phyloP scores from a whole-genome alignment of 2,329 filamentous ascomycete species.

The Capronia coronata region DNA sequence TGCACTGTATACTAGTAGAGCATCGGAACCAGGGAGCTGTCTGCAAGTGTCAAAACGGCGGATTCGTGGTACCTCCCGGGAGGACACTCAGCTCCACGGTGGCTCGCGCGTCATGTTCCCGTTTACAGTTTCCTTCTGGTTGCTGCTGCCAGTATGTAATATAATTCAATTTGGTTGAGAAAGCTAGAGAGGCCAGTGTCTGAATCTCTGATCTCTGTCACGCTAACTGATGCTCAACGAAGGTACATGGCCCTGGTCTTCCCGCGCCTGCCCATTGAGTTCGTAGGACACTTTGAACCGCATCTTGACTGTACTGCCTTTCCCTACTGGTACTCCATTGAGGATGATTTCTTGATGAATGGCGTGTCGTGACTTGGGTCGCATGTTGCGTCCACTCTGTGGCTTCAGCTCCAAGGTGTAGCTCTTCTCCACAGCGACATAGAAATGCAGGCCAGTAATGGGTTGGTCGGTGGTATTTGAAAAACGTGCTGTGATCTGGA shows the following conservation, averaged over 20 bases:
- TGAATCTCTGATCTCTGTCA: no score
- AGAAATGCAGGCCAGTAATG: constrained; percentile 76
- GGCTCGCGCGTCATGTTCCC: not conserved
- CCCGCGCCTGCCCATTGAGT: constrained; percentile 55
- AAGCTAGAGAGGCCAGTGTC: no score
- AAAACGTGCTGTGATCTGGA: constrained; percentile 71
- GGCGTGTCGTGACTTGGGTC: constrained; percentile 64
- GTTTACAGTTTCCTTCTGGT: not conserved
- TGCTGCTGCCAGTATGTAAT: not conserved
- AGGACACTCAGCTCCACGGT: no score
- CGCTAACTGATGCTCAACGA: constrained; percentile 58
- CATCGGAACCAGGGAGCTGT: not conserved
- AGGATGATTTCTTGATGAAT: constrained; percentile 77
- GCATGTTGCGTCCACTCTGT: constrained; percentile 71
- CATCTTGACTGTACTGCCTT: constrained; percentile 77
- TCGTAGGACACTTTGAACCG: constrained; percentile 82
- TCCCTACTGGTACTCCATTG: constrained; percentile 63
- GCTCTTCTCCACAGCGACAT: constrained; percentile 86
- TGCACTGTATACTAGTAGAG: not conserved
- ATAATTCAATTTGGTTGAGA: not conserved
- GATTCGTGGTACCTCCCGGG: no score
- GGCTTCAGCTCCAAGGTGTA: constrained; percentile 76
- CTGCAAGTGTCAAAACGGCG: no score
- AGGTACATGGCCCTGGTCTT: constrained; percentile 79
- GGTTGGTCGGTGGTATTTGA: constrained; percentile 69